These are phyloP conservation scores for Cutaneotrichosporon cutaneum DNA, from an alignment of 1,284 basidiomycete genomes.

Conservation along the genomic window DNA sequence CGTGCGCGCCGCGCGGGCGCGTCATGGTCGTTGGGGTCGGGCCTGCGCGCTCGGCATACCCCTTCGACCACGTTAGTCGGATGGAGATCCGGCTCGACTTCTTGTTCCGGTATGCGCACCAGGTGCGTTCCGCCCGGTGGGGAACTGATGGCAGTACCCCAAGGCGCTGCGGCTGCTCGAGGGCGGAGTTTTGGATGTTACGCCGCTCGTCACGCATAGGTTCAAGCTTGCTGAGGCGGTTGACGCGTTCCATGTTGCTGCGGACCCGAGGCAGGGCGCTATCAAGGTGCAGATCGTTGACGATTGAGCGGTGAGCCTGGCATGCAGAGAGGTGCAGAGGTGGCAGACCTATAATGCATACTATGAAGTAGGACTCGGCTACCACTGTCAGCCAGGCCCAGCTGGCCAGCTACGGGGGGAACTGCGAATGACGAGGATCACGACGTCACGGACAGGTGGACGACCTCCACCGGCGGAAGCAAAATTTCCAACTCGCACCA, in stretches of 20 bases:
- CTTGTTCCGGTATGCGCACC: constrained; percentile 54
- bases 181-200: constrained; percentile 72
- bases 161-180: constrained; percentile 73
- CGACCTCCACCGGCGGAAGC: neutral
- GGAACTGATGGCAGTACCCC: constrained; percentile 56
- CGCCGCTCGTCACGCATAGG: constrained; percentile 78
- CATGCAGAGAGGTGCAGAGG: too few relatives aligned
- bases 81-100: constrained; percentile 58
- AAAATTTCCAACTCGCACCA: neutral
- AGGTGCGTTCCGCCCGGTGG: constrained; percentile 23
- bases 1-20: constrained; percentile 53
- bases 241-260: constrained; percentile 63
- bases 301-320: too few relatives aligned
- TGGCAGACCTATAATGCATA: neutral
- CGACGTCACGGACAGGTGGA: neutral
- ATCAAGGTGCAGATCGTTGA: constrained; percentile 35
- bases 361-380: neutral
- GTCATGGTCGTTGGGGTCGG: constrained; percentile 59
- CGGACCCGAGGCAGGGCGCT: constrained; percentile 24
- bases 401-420: too few relatives aligned
- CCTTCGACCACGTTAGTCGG: constrained; percentile 55
- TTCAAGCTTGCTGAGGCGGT: constrained; percentile 69
- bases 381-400: too few relatives aligned
- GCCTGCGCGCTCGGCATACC: constrained; percentile 27
- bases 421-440: too few relatives aligned